Evolutionary conservation across 345 rosid genomes (phyloP).

Genomic region (Psidium friedrichsthalianum): DNA sequence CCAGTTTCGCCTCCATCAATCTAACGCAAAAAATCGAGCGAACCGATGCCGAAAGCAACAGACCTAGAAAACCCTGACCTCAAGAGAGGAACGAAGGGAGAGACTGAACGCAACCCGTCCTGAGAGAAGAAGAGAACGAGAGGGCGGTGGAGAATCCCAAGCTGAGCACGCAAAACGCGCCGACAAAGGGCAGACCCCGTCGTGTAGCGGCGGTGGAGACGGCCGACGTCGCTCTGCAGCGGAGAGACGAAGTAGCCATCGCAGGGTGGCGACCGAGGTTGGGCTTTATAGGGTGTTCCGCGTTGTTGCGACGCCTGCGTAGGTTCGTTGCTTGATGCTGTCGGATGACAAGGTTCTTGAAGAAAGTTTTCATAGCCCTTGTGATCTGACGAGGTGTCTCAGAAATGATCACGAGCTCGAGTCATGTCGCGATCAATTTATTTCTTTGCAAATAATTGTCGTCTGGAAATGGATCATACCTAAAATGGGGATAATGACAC

Average conservation of each 20-base stretch:
- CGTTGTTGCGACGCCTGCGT: not conserved
- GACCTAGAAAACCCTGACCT: slow-evolving; percentile 18
- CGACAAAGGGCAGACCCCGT: slow-evolving; percentile 47
- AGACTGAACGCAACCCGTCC: slow-evolving; percentile 43
- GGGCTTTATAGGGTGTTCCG: slow-evolving; percentile 2
- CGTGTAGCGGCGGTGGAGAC: slow-evolving; percentile 22
- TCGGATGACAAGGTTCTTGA: not conserved
- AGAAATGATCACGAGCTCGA: not conserved
- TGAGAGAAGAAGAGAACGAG: slow-evolving; percentile 23
- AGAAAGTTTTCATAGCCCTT: not conserved
- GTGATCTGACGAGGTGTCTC: not conserved
- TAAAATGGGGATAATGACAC: too few species aligned
- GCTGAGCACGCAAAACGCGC: slow-evolving; percentile 57
- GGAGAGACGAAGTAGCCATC: slow-evolving; percentile 14
- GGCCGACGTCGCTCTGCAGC: slow-evolving; percentile 9
- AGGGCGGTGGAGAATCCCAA: slow-evolving; percentile 52
- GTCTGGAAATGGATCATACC: too few species aligned
- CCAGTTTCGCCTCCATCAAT: not conserved
- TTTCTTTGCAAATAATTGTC: too few species aligned
- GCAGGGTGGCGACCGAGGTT: not conserved
- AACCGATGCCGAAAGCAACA: not conserved
- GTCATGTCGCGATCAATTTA: too few species aligned
- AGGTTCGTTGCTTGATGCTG: not conserved
- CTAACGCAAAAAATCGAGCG: not conserved
- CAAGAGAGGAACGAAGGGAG: slow-evolving; percentile 33